Evolutionary conservation across 805 yeast species (phyloP), one percentile per base, ranked within the genome.

Genomic region (Brettanomyces bruxellensis): DNA sequence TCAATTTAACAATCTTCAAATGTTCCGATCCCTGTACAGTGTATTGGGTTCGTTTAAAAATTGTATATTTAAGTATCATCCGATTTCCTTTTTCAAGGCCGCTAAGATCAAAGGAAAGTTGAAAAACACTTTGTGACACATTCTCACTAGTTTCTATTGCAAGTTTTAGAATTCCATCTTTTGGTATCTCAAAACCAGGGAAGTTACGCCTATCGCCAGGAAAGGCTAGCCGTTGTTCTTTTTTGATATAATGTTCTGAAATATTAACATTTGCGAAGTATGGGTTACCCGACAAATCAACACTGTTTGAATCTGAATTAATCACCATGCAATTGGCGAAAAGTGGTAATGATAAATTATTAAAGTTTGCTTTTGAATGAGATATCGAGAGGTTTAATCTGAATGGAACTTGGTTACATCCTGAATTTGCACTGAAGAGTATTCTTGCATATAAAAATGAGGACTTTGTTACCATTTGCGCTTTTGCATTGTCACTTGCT

Each of bases 261-360:
- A 64, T 32, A 44, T 61, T 62, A 7, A 65, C 51, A 6, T 55
- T 57, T 2, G 65, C 63, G 35, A 64, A 64, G 47, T 64, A 66
- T 2, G 68, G 69, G 1, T 64, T 34, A 2, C 40, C 18, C 13
- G 41, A 23, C n/a, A 38, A 25, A 38, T 13, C n/a, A n/a, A 40
- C 34, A 25, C 22, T 25, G 8, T n/a, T 25, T n/a, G 14, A 24
- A 24, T n/a, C 34, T 4, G 43, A 13, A n/a, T n/a, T 8, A 12
- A 37, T 54, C 22, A 41, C 43, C 45, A 55, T 40, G 44, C 51
- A 65, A 1, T 49, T 49, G 1, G 64, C 67, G 3, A 50, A 50
- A 41, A 65, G 61, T 3, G 58, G 62, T 4, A 53, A 40, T 1
- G 41, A 43, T 6, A 55, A 11, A 40, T 49, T 55, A 34, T 39